These are phyloP conservation scores for Starmera caribaea DNA, from an alignment of 805 yeast species.

Conservation along the genomic window DNA sequence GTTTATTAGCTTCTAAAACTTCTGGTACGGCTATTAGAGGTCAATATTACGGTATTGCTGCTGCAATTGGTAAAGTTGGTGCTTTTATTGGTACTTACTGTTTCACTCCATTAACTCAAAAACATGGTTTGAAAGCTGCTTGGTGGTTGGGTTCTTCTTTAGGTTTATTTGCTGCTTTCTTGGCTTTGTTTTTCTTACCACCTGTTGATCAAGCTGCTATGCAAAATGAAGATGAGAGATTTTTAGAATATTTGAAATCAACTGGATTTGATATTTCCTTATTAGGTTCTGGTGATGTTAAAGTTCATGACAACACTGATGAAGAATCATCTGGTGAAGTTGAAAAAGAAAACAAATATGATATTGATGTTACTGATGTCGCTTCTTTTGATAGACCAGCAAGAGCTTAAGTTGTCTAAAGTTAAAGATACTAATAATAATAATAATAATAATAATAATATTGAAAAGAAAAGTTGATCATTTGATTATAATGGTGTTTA, in stretches of 20 bases:
- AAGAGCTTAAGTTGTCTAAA: no score
- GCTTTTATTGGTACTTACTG: conserved; percentile 87
- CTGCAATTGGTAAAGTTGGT: conserved; percentile 87
- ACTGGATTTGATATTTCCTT: conserved; percentile 63
- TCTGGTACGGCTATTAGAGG: conserved; percentile 85
- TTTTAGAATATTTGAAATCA: conserved; percentile 52
- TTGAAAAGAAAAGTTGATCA: no score
- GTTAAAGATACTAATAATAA: no score
- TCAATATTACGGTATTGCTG: conserved; percentile 82
- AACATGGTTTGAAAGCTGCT: conserved; percentile 66
- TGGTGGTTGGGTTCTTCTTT: conserved; percentile 75
- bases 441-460: no score
- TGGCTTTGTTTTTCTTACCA: conserved; percentile 69
- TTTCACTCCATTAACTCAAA: conserved; percentile 69
- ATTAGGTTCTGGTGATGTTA: conserved; percentile 1
- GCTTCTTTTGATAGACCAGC: no score
- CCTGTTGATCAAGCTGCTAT: conserved; percentile 78
- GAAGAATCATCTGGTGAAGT: background rate
- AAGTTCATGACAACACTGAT: background rate
- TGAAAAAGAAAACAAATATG: no score
- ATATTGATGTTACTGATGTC: no score
- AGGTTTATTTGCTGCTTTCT: conserved; percentile 59
- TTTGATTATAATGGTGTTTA: no score
- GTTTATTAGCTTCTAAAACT: conserved; percentile 79
- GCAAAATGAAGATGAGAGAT: conserved; percentile 64